These are phyloP conservation scores for Rhizodiscina lignyota DNA, from an alignment of 495 filamentous ascomycete species.

Conservation along the genomic window DNA sequence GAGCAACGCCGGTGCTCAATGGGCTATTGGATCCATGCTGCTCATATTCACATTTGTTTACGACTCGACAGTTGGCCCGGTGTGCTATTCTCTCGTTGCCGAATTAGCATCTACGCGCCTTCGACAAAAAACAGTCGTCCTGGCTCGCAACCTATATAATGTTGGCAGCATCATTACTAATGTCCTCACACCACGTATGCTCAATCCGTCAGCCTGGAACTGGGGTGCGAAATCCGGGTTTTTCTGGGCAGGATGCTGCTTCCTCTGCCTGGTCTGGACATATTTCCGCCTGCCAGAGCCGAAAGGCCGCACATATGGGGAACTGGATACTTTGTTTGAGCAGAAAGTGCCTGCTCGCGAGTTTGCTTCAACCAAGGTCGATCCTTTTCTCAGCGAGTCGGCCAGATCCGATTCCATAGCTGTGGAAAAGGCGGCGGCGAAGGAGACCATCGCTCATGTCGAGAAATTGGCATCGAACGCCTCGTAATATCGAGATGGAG, in stretches of 20 bases:
- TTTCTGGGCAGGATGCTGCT: conserved; percentile 37
- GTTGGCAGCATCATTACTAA: conserved; percentile 22
- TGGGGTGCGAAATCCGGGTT: conserved; percentile 35
- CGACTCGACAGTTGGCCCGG: conserved; percentile 40
- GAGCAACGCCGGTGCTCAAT: conserved; percentile 10
- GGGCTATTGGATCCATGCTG: conserved; percentile 32
- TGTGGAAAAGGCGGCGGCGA: no score
- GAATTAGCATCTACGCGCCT: conserved; percentile 38
- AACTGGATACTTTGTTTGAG: conserved; percentile 24
- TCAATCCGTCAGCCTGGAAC: conserved; percentile 33
- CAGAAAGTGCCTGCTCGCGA: conserved; percentile 17
- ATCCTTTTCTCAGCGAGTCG: no score
- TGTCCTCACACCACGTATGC: conserved; percentile 32
- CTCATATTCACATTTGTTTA: conserved; percentile 36
- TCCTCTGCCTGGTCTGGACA: conserved; percentile 24
- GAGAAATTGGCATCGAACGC: no score
- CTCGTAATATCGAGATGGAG: no score
- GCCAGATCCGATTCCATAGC: no score
- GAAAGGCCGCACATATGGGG: conserved; percentile 16
- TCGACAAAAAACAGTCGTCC: conserved; percentile 35
- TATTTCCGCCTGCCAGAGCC: conserved; percentile 24
- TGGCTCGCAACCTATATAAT: conserved; percentile 41
- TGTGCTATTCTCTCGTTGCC: conserved; percentile 43
- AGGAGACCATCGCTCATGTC: no score
- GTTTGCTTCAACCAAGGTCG: conserved; percentile 17